Evolutionary conservation across 2,329 filamentous ascomycete species (phyloP), one percentile per base, ranked within the genome.

Genomic region (Helotiales sp.): DNA sequence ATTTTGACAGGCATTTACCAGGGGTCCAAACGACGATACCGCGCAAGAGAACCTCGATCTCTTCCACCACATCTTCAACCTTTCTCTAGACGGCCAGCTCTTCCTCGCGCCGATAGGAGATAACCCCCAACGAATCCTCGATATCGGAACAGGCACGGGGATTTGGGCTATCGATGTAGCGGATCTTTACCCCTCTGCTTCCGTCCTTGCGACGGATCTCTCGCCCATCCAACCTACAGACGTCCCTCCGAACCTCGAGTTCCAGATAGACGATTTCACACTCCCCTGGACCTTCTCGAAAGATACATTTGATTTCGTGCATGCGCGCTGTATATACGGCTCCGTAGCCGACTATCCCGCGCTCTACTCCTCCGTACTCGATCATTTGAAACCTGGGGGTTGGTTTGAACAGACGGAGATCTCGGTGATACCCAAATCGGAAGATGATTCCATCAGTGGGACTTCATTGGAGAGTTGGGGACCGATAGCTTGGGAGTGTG

Each of bases 231-330:
- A 75, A 52, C 73, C 74, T 10, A 22, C 58, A 15, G 58, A 82
- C 81, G 57, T 67, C 11, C 84, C 84, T 22, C 81, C 82, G n/a
- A 86, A 86, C 68, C 77, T 84, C 37, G 78, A 79, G 30, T 86
- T 86, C 73, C 75, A 84, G 58, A 78, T 86, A 17, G 83, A 86
- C 69, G 84, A 86, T 70, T 78, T 82, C 15, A 81, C 84, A 71
- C 78, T 82, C 61, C 76, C 80, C 3, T 87, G 84, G 84, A 76
- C 82, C 8, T 68, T 59, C 5, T 82, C 81, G 68, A 74, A 61
- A 62, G 37, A 78, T 1, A 77, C 82, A 68, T 85, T 85, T 72
- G 83, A 85, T 72, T 82, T 81, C 68, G 81, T 86, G 66, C 83
- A 85, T 72, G 75, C 78, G 45, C 79, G 84, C 26, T 77, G 82